Evolutionary conservation across 2,329 filamentous ascomycete genomes (phyloP), one percentile per base, ranked within the genome.

Genomic region (Exophiala sp.): DNA sequence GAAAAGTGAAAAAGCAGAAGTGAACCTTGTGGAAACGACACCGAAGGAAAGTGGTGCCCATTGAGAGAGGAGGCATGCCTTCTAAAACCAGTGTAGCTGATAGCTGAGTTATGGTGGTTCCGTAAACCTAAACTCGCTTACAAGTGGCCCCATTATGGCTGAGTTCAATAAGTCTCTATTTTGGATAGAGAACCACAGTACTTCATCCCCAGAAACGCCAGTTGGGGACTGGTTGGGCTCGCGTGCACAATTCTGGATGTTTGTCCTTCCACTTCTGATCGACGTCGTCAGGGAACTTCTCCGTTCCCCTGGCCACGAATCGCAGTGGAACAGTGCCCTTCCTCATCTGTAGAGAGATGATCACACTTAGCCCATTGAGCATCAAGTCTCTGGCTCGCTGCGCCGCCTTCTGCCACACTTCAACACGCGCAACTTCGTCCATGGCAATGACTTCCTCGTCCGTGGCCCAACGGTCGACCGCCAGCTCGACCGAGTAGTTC

Each of bases 301-400:
- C 89, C 59, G 80, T 71, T 0, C 88, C 88, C 61, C 85, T 82
- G 72, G 73, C 82, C 8, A 89, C 85, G 60, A 92, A 70, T 59
- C 87, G 73, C 38, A 92, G 72, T 0, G 86, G 85, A 33, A 92
- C 82, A 42, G 58, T 46, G 5, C 74, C 73, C n/a, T 73, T 77
- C 29, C 83, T 77, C 69, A 92, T 75, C 72, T 89, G 88, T 61
- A 92, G 73, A 55, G 88, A 91, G 56, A 92, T 77, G 52, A 88
- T 70, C n/a, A 80, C 80, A 24, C 72, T 77, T 62, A 86, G 75
- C 11, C 74, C 83, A 32, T 75, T 71, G 52, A 69, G 70, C 45
- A 90, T 65, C 49, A 80, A 75, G 47, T 72, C 67, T 55, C 78
- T 70, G 24, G 80, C 80, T 64, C 76, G 76, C 20, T 73, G 69